Evolutionary conservation across 331 rosid species (phyloP).

Genomic region (Dryas integrifolia): DNA sequence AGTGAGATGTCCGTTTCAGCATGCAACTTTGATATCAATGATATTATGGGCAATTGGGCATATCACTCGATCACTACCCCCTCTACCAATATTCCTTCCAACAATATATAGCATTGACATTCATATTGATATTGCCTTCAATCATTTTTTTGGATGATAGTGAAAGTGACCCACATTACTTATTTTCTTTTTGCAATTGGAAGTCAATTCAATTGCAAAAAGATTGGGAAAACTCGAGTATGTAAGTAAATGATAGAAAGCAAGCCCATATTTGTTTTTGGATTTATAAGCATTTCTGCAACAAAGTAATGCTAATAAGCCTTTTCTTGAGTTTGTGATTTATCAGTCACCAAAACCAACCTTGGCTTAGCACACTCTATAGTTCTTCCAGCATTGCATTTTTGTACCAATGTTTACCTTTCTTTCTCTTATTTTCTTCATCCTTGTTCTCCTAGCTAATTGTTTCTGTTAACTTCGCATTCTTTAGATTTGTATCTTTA

Average conservation of each 20-base stretch:
- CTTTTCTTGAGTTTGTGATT: too few relatives aligned
- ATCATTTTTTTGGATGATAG: slow-evolving; percentile 19
- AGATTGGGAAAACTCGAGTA: neutral
- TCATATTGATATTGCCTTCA: slow-evolving; percentile 19
- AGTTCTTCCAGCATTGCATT: too few relatives aligned
- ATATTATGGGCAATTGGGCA: slow-evolving; percentile 5
- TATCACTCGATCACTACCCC: neutral
- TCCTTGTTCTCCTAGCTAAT: too few relatives aligned
- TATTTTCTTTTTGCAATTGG: slow-evolving; percentile 6
- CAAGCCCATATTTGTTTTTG: neutral
- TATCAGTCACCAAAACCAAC: too few relatives aligned
- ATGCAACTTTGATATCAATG: slow-evolving; percentile 31
- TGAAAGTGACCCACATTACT: slow-evolving; percentile 19
- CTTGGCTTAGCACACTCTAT: neutral
- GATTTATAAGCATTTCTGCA: too few relatives aligned
- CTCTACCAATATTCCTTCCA: neutral
- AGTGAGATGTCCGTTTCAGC: slow-evolving; percentile 40
- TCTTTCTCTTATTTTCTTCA: too few relatives aligned
- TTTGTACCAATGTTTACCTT: too few relatives aligned
- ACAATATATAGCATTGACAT: slow-evolving; percentile 5
- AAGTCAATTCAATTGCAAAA: slow-evolving; percentile 15
- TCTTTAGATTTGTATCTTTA: too few relatives aligned
- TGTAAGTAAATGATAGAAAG: neutral
- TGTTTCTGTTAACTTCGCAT: too few relatives aligned
- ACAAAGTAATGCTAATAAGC: too few relatives aligned